Evolutionary conservation across 371 early-diverging fungal species (phyloP), one percentile per base, ranked within the genome.

Genomic region (Mortierella sp.): DNA sequence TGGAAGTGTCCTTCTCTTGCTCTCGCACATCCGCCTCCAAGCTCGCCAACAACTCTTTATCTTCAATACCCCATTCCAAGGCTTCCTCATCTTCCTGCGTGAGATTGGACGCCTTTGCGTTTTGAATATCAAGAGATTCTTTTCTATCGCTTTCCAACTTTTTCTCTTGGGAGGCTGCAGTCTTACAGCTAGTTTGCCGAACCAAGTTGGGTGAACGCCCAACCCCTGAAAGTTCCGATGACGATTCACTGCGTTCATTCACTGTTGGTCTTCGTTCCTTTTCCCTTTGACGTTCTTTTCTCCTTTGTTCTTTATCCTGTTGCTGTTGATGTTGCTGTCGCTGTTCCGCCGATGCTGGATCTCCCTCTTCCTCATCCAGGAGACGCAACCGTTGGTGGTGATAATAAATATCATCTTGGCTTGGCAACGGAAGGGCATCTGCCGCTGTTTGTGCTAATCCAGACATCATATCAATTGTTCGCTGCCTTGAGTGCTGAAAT

Each of bases 341-440:
- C 43, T 67, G 67, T 22, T 63, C 62, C 13, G 22, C 28, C 33
- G 55, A 36, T 43, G 59, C 24, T 9, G 43, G 16, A n/a, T n/a
- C 32, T 41, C 55, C 80, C 1, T 74, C 80, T 36, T 70, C 75
- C 41, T 80, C 80, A 11, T 80, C 80, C 62, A 80, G 43, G 19
- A 80, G 65, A 15, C 71, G 67, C 69, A 80, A 41, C 32, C 80
- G 67, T 33, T 80, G 80, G 43, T 80, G 80, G 40, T 80, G 80
- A 58, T 80, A 80, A 58, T 80, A 80, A 33, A 80, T 80, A n/a
- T 80, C 80, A 48, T 80, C 80, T 47, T 80, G 80, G 43, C 80
- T 80, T 3, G 80, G 80, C 59, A 80, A 57, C 1, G 80, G 80
- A 32, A 80, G 57, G 21, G 62, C 80, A 52, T 80, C 80, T 22